A percentile compares a stretch with the other conserved stretches of the same genome.
These are phyloP conservation scores for Podospora fimiseda DNA, from an alignment of 495 filamentous ascomycete species.

Conservation along the genomic window DNA sequence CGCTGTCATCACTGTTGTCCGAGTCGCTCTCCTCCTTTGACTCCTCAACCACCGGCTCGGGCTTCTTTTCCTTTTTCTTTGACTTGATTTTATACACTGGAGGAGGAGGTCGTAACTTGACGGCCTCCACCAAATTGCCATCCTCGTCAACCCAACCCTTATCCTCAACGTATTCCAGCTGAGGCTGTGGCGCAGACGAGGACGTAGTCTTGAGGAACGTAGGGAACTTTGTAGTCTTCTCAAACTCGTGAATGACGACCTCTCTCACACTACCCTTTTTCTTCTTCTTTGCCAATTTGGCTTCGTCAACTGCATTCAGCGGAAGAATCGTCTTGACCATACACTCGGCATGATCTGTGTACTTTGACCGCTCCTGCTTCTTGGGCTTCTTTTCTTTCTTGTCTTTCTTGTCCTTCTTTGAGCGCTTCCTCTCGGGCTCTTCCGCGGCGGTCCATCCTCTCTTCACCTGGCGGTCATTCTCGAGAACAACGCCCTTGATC, in stretches of 20 bases:
- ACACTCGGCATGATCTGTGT: slow-evolving; percentile 69
- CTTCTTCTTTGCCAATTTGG: slow-evolving; percentile 47
- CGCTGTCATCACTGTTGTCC: neutral
- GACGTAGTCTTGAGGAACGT: slow-evolving; percentile 58
- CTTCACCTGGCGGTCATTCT: slow-evolving; percentile 70
- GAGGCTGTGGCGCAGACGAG: slow-evolving; percentile 27
- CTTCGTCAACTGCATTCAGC: slow-evolving; percentile 44
- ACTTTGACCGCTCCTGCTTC: slow-evolving; percentile 59
- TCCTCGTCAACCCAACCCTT: slow-evolving; percentile 83
- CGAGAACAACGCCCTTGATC: slow-evolving; percentile 64
- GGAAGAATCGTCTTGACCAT: slow-evolving; percentile 79
- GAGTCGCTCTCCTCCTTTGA: neutral
- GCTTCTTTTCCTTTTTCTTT: neutral
- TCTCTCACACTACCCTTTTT: slow-evolving; percentile 46
- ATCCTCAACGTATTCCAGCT: slow-evolving; percentile 59
- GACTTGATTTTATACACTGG: slow-evolving; percentile 5
- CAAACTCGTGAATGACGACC: slow-evolving; percentile 72
- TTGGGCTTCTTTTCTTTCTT: slow-evolving; percentile 52
- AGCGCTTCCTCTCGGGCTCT: slow-evolving; percentile 46
- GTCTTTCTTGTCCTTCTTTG: slow-evolving; percentile 44
- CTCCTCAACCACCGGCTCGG: neutral
- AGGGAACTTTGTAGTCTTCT: slow-evolving; percentile 68
- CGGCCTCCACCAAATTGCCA: slow-evolving; percentile 64
- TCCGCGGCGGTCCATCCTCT: slow-evolving; percentile 79
- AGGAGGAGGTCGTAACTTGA: slow-evolving; percentile 24